These are phyloP conservation scores for Sporothrix humicola DNA, from an alignment of 2,329 filamentous ascomycete species.

Conservation along the genomic window DNA sequence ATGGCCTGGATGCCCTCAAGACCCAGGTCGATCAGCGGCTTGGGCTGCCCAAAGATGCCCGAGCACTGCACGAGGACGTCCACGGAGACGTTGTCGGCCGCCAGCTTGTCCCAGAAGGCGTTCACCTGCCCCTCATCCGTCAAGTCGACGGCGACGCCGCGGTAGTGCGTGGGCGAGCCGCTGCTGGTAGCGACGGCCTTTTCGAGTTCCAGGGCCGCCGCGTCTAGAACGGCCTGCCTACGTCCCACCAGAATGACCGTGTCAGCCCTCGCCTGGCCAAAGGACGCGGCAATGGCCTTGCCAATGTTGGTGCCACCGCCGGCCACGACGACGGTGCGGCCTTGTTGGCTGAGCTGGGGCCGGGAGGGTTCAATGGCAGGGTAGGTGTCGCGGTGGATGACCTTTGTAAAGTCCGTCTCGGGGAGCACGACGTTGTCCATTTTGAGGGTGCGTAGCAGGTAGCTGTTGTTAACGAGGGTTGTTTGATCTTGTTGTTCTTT, in stretches of 20 bases:
- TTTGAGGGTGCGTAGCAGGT: too few species aligned
- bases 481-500: too few species aligned
- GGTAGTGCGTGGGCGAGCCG: conserved; percentile 14
- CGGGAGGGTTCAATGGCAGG: conserved; percentile 46
- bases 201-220: conserved; percentile 17
- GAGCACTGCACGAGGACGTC: conserved; percentile 48
- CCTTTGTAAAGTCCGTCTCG: conserved; percentile 27
- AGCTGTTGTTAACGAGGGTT: neutral
- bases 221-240: conserved; percentile 24
- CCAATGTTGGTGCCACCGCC: conserved; percentile 36
- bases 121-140: conserved; percentile 1
- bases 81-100: neutral
- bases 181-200: neutral
- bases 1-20: conserved; percentile 33
- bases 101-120: conserved; percentile 28
- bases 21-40: conserved; percentile 34
- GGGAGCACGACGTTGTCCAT: neutral
- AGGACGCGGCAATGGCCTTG: conserved; percentile 34
- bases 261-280: conserved; percentile 29
- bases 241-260: conserved; percentile 34
- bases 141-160: conserved; percentile 14
- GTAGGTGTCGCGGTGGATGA: conserved; percentile 46
- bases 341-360: conserved; percentile 49
- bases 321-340: conserved; percentile 48
- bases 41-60: conserved; percentile 26